Evolutionary conservation across 148 eudicot species (phyloP), one percentile per base, ranked within the genome.

Genomic region (Arctostaphylos glauca): DNA sequence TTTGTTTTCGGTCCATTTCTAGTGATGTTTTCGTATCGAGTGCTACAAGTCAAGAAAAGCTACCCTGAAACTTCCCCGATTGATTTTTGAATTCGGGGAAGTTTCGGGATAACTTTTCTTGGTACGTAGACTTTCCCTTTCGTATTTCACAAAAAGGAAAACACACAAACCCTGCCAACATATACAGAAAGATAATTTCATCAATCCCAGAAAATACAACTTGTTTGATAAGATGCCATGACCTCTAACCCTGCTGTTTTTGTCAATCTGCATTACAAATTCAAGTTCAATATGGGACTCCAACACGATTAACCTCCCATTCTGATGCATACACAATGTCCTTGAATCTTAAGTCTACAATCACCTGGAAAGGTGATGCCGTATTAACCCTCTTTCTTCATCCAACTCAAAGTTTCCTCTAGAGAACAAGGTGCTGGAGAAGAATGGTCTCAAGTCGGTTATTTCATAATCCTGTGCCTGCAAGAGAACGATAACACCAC

Each of bases 401-500:
- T 91, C 91, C 81, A 96, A 83, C 88, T 85, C 90, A 58, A 96
- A 96, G 88, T 88, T 83, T 52, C 92, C 94, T 64, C 77, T 88
- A 48, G 87, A 78, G 84, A 96, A 96, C 59, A 91, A 92, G 67
- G 84, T 71, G 75, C 98, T 92, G 14, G 90, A 86, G 86, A 96
- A 96, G 87, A 96, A 96, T 41, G 99, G 88, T 62, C 84, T 81
- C 82, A 96, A 84, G 90, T 96, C 99, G 49, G 89, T 86, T 8
- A 96, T 96, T 48, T 92, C 98, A 82, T 91, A 93, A 76, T 92
- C 95, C 74, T 84, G 94, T 18, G 93, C 98, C 98, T 96, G 91
- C 88, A 85, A 19, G 16, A n/a, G 81, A 59, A 53, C 52, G 23
- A 48, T 47, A 4, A 46, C 43, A 31, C 56, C 75, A 48, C 62